Percentiles rank a stretch among this genome's conserved stretches.
phyloP scores from a whole-genome alignment of 108 stramenopile species.

The Cyclotella baltica region DNA sequence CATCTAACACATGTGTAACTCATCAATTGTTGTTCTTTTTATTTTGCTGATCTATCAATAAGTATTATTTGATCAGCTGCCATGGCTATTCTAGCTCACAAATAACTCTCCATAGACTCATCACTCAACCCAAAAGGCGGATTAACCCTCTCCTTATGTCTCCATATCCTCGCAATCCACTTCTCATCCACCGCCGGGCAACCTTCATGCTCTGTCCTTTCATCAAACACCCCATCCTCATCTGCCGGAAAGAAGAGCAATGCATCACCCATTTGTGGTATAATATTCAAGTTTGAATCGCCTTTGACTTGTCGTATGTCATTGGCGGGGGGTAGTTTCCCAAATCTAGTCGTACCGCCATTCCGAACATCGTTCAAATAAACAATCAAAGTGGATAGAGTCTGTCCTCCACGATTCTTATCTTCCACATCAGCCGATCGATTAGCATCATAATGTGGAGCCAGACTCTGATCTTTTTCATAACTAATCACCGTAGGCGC shows the following conservation, averaged over 20 bases:
- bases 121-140: slow-evolving; percentile 80
- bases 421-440: slow-evolving; percentile 77
- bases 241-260: slow-evolving; percentile 87
- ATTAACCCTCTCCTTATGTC: slow-evolving; percentile 66
- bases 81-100: too few relatives aligned
- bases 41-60: neutral
- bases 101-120: slow-evolving; percentile 18
- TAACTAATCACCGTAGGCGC: slow-evolving; percentile 82
- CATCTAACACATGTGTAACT: too few relatives aligned
- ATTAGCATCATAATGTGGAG: slow-evolving; percentile 86
- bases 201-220: slow-evolving; percentile 84
- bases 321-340: slow-evolving; percentile 49
- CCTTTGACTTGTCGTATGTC: slow-evolving; percentile 32
- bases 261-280: slow-evolving; percentile 75
- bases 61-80: neutral
- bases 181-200: slow-evolving; percentile 80
- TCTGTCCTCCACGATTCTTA: slow-evolving; percentile 83
- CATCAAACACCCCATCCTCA: slow-evolving; percentile 74
- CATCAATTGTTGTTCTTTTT: neutral
- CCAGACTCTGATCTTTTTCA: slow-evolving; percentile 71
- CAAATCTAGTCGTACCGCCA: slow-evolving; percentile 82
- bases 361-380: slow-evolving; percentile 83
- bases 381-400: slow-evolving; percentile 76
- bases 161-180: slow-evolving; percentile 87
- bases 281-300: slow-evolving; percentile 59